Percentiles rank a stretch among this genome's conserved stretches.
phyloP scores from a whole-genome alignment of 1,284 basidiomycete species.

The Tilletia caries region DNA sequence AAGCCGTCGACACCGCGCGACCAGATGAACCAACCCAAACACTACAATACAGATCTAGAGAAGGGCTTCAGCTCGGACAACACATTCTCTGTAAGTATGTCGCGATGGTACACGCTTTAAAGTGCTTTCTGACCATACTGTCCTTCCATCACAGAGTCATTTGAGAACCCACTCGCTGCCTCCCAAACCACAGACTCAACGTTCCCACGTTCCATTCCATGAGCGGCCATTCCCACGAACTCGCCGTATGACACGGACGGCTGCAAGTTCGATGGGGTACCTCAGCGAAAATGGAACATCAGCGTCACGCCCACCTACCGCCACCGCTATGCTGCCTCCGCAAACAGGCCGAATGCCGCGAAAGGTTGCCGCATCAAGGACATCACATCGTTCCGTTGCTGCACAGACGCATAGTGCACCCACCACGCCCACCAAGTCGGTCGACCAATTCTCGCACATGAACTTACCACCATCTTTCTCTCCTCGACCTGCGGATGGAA shows the following conservation, averaged over 20 bases:
- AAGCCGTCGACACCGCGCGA: neutral
- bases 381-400: neutral
- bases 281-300: neutral
- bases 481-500: neutral
- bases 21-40: neutral
- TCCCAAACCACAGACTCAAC: neutral
- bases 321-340: neutral
- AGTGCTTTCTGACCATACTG: neutral
- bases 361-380: neutral
- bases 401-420: neutral
- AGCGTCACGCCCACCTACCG: neutral
- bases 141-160: neutral
- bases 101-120: neutral
- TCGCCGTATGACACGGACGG: neutral
- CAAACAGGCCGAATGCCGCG: neutral
- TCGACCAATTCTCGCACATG: conserved; percentile 6
- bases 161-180: neutral
- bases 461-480: neutral
- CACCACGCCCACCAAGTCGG: neutral
- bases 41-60: neutral
- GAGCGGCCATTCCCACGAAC: neutral
- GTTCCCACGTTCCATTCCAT: neutral
- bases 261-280: neutral
- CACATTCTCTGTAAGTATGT: neutral
- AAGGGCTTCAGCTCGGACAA: neutral